Evolutionary conservation across 257 asterid genomes (phyloP).

Genomic region (Solanum tacnaense): DNA sequence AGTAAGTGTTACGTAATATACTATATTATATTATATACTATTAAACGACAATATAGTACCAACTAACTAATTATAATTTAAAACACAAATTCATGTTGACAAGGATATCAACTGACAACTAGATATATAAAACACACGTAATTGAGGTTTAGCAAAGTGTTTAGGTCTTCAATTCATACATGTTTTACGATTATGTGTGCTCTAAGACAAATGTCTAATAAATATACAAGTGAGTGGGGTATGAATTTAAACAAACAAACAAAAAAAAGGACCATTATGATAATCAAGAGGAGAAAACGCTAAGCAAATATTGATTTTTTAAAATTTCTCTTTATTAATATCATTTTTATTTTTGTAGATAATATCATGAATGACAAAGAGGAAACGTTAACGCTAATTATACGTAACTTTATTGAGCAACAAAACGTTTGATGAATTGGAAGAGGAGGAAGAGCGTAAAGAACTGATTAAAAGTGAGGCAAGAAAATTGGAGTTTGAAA

Average conservation of each 20-base stretch:
- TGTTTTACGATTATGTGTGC: background rate
- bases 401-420: too few species aligned
- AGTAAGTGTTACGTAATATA: background rate
- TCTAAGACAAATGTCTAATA: background rate
- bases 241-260: background rate
- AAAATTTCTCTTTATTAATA: too few species aligned
- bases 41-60: background rate
- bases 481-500: too few species aligned
- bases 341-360: too few species aligned
- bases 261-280: background rate
- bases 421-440: too few species aligned
- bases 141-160: background rate
- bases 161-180: background rate
- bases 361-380: too few species aligned
- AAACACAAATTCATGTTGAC: background rate
- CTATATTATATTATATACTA: background rate
- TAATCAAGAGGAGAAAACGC: background rate
- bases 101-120: background rate
- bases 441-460: too few species aligned
- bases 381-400: rapidly evolving
- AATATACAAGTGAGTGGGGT: background rate
- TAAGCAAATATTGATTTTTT: background rate
- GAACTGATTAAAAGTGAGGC: too few species aligned
- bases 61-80: background rate
- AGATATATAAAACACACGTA: background rate